Base-by-base conservation (phyloP, 345 rosid genomes). In the Arabis hirsuta region DNA sequence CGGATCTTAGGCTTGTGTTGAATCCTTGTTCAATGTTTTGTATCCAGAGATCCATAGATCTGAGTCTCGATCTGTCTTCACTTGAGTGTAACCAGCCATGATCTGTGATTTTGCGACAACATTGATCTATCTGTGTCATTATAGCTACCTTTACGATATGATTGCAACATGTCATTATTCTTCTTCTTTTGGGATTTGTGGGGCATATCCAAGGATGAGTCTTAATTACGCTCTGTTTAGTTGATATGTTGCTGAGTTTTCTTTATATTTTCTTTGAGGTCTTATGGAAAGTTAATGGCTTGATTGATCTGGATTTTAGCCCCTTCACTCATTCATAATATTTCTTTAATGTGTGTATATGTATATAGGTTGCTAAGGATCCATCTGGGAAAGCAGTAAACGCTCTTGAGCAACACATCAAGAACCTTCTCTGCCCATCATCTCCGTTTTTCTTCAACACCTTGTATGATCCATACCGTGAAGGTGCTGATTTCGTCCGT, bases 391-490 rank as follows among this genome's bases (percentile, higher is more conserved):
- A 89, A 76, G 83, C 88, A 7, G 78, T 89, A 16, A 91, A 94
- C 67, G 96, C 97, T 8, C 96, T 94, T 8, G 90, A 88, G 84
- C 99, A 89, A 83, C 99, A 94, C 80, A 89, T 94, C 82, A 89
- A 88, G 88, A 94, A 91, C 80, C 82, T 94, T 41, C 88, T 89
- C 9, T 78, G 69, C 4, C 96, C 98, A 51, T 91, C 97, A n/a
- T 82, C 98, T 11, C 98, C 98, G 5, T 78, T 84, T 66, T 94
- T 91, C 85, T 94, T 94, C 95, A 94, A 94, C 82, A 94, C 98
- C 57, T 80, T 94, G 53, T 94, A 94, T 43, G 98, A 94, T 62
- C 97, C 98, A 10, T 94, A 67, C 70, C 74, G 90, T 51, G 93
- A 91, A 0, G 98, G 98, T 2, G 92, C 98, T 7, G 97, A 91